phyloP scores from a whole-genome alignment of 805 yeast genomes.

The Ogataea populi-albae region DNA sequence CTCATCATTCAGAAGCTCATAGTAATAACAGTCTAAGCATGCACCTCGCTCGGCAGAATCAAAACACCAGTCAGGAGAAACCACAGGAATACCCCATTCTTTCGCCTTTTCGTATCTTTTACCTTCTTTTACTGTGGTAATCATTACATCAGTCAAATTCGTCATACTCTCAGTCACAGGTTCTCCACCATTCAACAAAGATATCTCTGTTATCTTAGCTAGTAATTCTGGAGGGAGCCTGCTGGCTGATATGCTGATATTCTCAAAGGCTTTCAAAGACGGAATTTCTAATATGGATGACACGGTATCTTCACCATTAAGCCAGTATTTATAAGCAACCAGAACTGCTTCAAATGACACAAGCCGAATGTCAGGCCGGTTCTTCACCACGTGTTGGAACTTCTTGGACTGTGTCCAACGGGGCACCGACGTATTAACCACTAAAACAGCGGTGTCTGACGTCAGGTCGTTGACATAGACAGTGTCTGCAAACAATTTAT shows the following conservation, averaged over 20 bases:
- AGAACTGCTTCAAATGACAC: conserved; percentile 47
- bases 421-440: conserved; percentile 23
- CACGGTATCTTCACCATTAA: conserved; percentile 41
- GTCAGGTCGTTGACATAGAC: conserved; percentile 27
- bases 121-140: conserved; percentile 52
- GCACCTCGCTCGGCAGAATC: conserved; percentile 47
- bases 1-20: conserved; percentile 29
- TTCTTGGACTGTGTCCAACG: conserved; percentile 46
- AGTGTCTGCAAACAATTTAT: conserved; percentile 14
- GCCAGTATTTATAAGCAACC: conserved; percentile 50
- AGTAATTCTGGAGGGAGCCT: conserved; percentile 21
- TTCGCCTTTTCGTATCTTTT: conserved; percentile 49
- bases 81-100: conserved; percentile 53
- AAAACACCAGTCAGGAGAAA: conserved; percentile 52
- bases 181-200: conserved; percentile 46
- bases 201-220: conserved; percentile 29
- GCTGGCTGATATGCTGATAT: conserved; percentile 39
- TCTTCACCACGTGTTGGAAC: conserved; percentile 45
- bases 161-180: conserved; percentile 48
- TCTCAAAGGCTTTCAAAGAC: conserved; percentile 41
- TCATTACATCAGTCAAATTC: conserved; percentile 40
- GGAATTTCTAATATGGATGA: conserved; percentile 7
- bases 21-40: conserved; percentile 38
- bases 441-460: conserved; percentile 23
- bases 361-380: conserved; percentile 56